phyloP scores from a whole-genome alignment of 768 basidiomycete genomes.

The Xanthoconium stramineum region DNA sequence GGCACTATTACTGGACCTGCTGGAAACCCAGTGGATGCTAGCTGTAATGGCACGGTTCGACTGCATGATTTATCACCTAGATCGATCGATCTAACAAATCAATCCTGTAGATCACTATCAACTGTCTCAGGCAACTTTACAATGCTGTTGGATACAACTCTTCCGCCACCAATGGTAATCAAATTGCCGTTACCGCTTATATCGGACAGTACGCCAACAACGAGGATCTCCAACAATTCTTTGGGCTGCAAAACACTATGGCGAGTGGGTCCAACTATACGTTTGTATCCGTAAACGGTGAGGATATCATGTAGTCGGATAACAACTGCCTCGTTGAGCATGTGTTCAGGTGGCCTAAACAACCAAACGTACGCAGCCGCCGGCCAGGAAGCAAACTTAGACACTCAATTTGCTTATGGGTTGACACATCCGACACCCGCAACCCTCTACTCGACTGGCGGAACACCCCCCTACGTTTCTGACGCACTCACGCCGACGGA shows the following conservation, averaged over 20 bases:
- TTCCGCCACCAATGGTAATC: conserved; percentile 40
- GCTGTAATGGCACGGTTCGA: conserved; percentile 40
- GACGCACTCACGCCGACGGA: conserved; percentile 39
- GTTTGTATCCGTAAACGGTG: conserved; percentile 55
- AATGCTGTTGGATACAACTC: conserved; percentile 48
- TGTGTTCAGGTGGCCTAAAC: conserved; percentile 52
- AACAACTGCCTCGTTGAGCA: conserved; percentile 4
- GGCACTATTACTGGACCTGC: conserved; percentile 28
- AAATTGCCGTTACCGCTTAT: conserved; percentile 55
- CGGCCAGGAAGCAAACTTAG: conserved; percentile 64
- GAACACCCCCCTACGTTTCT: conserved; percentile 56
- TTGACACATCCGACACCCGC: conserved; percentile 57
- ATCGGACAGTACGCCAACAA: conserved; percentile 52
- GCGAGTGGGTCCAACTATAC: conserved; percentile 52
- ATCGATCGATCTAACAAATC: not conserved
- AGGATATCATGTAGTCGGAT: not conserved
- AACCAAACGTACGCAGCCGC: conserved; percentile 51
- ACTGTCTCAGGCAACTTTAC: conserved; percentile 54
- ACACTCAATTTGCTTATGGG: conserved; percentile 66
- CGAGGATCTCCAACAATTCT: conserved; percentile 52
- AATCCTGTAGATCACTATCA: conserved; percentile 43
- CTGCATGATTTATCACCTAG: not conserved
- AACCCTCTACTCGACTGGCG: conserved; percentile 62
- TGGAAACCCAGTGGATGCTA: conserved; percentile 42
- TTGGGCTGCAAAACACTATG: conserved; percentile 42